phyloP scores from a whole-genome alignment of 352 stramenopile genomes.

The Pythium utonaiense region DNA sequence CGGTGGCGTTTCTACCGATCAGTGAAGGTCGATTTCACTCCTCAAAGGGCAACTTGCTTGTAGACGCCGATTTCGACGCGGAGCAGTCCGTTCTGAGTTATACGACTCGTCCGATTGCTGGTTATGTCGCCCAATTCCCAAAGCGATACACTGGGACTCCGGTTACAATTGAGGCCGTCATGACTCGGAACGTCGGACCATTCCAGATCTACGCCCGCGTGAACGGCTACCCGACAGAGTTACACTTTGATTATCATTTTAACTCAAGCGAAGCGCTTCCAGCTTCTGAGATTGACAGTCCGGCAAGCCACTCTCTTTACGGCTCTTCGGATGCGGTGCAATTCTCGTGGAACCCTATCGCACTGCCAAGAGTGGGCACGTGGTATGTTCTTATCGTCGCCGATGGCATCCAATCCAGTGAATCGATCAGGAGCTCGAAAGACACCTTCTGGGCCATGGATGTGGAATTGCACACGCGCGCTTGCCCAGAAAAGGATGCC shows the following conservation, averaged over 20 bases:
- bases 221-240: slow-evolving; percentile 21
- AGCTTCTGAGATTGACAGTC: too few species aligned
- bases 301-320: too few species aligned
- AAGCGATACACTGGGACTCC: slow-evolving; percentile 29
- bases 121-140: slow-evolving; percentile 21
- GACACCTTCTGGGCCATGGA: slow-evolving; percentile 26
- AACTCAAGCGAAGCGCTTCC: slow-evolving; percentile 13
- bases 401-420: background rate
- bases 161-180: slow-evolving; percentile 14
- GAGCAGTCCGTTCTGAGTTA: slow-evolving; percentile 3
- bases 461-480: slow-evolving; percentile 24
- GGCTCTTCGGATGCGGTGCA: slow-evolving; percentile 7
- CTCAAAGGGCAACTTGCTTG: slow-evolving; percentile 9
- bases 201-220: slow-evolving; percentile 32
- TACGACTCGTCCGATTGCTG: slow-evolving; percentile 2
- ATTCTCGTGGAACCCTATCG: slow-evolving; percentile 20
- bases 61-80: slow-evolving; percentile 23
- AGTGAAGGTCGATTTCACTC: slow-evolving; percentile 18
- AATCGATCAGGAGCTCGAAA: slow-evolving; percentile 2
- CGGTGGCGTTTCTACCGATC: slow-evolving; percentile 1
- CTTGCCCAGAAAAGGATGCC: slow-evolving; percentile 15
- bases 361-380: slow-evolving; percentile 22
- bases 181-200: slow-evolving; percentile 27
- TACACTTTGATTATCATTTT: slow-evolving; percentile 31
- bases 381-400: slow-evolving; percentile 31